A percentile compares a stretch with the other conserved stretches of the same genome.
phyloP scores from a whole-genome alignment of 2,329 filamentous ascomycete genomes.

The Harringtonia lauricola region DNA sequence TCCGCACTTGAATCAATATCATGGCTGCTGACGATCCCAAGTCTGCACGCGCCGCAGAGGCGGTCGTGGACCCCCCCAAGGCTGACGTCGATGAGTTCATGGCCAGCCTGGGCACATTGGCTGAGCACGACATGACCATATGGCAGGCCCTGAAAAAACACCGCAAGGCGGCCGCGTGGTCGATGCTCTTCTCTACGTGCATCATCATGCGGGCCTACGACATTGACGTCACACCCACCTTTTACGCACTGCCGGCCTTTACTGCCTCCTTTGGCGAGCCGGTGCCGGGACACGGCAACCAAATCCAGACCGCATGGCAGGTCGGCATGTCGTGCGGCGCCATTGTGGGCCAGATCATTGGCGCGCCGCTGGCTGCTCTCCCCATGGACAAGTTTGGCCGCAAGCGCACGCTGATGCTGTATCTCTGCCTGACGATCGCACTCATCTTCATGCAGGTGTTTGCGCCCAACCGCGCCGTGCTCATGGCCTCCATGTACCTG shows the following conservation, averaged over 20 bases:
- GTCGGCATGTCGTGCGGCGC: constrained; percentile 13
- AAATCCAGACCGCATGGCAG: constrained; percentile 26
- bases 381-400: constrained; percentile 26
- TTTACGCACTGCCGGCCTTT: constrained; percentile 44
- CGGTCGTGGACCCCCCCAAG: too few species aligned
- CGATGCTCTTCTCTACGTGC: constrained; percentile 41
- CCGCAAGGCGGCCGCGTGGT: constrained; percentile 35
- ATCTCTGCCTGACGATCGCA: constrained; percentile 28
- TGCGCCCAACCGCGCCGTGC: constrained; percentile 35
- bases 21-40: too few species aligned
- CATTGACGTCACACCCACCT: constrained; percentile 49
- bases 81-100: background rate
- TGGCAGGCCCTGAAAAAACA: constrained; percentile 25
- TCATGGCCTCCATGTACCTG: constrained; percentile 44
- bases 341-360: constrained; percentile 39
- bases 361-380: constrained; percentile 32
- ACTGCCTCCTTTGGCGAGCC: constrained; percentile 34
- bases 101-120: constrained; percentile 18
- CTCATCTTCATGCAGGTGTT: constrained; percentile 50
- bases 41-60: too few species aligned
- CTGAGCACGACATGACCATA: constrained; percentile 25
- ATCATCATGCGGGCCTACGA: constrained; percentile 51
- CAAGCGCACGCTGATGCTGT: constrained; percentile 26
- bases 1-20: too few species aligned
- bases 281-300: constrained; percentile 16